Base-by-base conservation (phyloP, 2,329 filamentous ascomycete species). In the Fusarium lateritium region DNA sequence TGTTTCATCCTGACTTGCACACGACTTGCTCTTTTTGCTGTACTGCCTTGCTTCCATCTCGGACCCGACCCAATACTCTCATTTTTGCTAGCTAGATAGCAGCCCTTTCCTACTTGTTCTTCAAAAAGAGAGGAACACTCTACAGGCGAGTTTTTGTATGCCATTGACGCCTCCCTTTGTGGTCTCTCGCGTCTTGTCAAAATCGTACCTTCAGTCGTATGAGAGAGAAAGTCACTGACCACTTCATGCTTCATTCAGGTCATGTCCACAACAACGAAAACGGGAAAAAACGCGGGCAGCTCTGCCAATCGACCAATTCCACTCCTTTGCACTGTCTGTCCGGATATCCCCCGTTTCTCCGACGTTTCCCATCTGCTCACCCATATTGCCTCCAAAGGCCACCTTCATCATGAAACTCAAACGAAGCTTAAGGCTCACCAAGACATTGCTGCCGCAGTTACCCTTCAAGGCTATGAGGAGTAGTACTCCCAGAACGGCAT, bases 351-450 rank as follows among this genome's bases (percentile, higher is more conserved):
- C 39, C 87, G 82, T 31, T 98, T 98, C 81, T 97, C 94, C 57
- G 95, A 98, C 79, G 85, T 94, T 44, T 97, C 94, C 34, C 95
- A 98, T 79, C 84, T 98, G 38, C 88, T 98, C 76, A 98, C 95
- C 14, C 95, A 98, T 77, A 89, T 98, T 66, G 89, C 92, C 62
- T 98, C 94, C 69, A 98, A 98, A 78, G 92, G 92, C n/a, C 95
- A 98, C 78, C 83, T 98, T 34, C 90, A 94, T 62, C 88, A 93
- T 76, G 90, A 93, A 74, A 97, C 94, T 82, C 94, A 93, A 75
- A 86, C 94, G 53, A 91, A 93, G 73, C 88, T 97, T 70, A 88
- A 88, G 59, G 88, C 91, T 56, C 86, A 89, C 55, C 85, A 87
- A 45, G 92, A 97, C 63, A 79, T 84, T n/a, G 81, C 82, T n/a